Percentiles rank a stretch among this genome's conserved stretches.
phyloP scores from a whole-genome alignment of 2,329 filamentous ascomycete species.

The Pleoardoris graminearum region DNA sequence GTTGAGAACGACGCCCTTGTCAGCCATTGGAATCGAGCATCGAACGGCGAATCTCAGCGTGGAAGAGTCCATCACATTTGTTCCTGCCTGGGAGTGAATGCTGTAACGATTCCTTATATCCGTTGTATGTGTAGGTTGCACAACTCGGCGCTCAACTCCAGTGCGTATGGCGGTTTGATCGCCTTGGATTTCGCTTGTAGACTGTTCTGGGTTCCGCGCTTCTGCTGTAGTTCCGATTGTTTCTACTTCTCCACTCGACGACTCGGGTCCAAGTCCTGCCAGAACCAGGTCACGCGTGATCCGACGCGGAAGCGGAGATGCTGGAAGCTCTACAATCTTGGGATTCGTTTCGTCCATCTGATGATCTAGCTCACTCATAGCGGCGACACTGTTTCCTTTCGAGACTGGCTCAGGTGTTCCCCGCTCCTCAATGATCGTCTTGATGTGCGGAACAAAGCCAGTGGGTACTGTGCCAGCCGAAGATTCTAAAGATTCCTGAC shows the following conservation, averaged over 20 bases:
- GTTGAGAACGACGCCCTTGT: constrained; percentile 13
- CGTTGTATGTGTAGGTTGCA: neutral
- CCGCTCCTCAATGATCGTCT: constrained; percentile 48
- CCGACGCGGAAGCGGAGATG: constrained; percentile 36
- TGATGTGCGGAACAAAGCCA: constrained; percentile 49
- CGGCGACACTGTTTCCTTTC: constrained; percentile 11
- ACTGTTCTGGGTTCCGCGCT: neutral
- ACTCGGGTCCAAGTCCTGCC: constrained; percentile 30
- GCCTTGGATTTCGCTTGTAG: neutral
- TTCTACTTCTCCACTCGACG: constrained; percentile 30
- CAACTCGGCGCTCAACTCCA: neutral
- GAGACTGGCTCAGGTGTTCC: constrained; percentile 14
- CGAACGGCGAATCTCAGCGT: constrained; percentile 36
- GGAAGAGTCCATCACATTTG: constrained; percentile 36
- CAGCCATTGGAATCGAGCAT: constrained; percentile 35
- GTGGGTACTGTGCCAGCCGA: constrained; percentile 30
- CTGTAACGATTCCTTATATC: constrained; percentile 23
- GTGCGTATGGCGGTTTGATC: neutral
- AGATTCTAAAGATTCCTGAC: constrained; percentile 17
- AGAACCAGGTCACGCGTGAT: constrained; percentile 41
- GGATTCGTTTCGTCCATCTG: constrained; percentile 9
- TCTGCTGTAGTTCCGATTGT: constrained; percentile 15
- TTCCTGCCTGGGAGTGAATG: constrained; percentile 30
- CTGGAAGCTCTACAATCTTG: constrained; percentile 32
- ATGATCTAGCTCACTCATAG: constrained; percentile 10